A percentile compares a stretch with the other conserved stretches of the same genome.
Conservation (phyloP, 768 basidiomycete species). For the Chalciporus piperatus region DNA sequence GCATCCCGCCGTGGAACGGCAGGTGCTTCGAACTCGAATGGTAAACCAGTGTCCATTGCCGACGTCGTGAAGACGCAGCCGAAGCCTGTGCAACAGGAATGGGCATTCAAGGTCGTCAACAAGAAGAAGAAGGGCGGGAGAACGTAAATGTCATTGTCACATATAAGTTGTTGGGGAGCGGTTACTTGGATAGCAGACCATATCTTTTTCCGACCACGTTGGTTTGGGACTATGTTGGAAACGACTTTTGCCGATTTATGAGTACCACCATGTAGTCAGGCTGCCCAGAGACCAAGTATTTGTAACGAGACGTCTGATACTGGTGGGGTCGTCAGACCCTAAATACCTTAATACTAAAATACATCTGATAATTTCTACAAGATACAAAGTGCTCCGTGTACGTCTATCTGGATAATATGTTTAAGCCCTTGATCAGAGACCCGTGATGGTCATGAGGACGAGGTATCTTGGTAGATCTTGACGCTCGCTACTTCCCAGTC, state of each 20-base stretch:
- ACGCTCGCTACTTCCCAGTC: conserved; percentile 84
- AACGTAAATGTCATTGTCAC: conserved; percentile 33
- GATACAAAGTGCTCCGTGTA: conserved; percentile 12
- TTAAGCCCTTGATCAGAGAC: background rate
- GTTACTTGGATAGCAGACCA: conserved; percentile 23
- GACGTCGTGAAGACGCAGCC: conserved; percentile 90
- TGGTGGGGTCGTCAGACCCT: background rate
- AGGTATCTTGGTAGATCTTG: conserved; percentile 60
- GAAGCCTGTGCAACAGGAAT: conserved; percentile 70
- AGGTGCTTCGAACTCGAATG: conserved; percentile 29
- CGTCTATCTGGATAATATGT: background rate
- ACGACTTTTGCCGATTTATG: too few species aligned
- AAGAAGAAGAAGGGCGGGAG: conserved; percentile 89
- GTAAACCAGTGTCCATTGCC: conserved; percentile 70
- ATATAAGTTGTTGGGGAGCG: background rate
- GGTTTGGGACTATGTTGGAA: too few species aligned
- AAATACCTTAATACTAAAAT: background rate
- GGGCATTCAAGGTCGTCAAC: conserved; percentile 92
- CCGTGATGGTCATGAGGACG: conserved; percentile 14
- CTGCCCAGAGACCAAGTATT: too few species aligned
- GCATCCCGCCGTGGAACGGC: conserved; percentile 47
- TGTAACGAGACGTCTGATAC: background rate
- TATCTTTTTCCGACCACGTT: background rate
- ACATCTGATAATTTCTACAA: conserved; percentile 10
- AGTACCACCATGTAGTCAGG: too few species aligned